Percentiles rank a stretch among this genome's conserved stretches.
Evolutionary conservation across 768 basidiomycete genomes (phyloP).

Genomic region (Lactarius trivialis): DNA sequence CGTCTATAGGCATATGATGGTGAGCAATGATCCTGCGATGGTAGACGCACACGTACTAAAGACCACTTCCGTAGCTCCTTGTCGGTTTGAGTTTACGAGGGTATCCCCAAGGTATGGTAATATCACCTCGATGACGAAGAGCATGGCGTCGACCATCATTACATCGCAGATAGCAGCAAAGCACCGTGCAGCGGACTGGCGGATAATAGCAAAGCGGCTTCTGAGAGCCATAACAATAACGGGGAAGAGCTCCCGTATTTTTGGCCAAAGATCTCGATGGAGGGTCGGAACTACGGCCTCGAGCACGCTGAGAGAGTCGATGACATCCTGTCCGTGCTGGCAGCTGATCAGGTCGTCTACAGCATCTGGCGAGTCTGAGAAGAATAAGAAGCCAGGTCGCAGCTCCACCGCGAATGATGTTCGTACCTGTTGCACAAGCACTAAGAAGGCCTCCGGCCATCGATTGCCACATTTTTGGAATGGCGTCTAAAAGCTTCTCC

Average conservation of each 20-base stretch:
- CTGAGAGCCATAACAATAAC: slow-evolving; percentile 70
- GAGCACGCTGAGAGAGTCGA: slow-evolving; percentile 88
- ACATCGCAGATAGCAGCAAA: slow-evolving; percentile 84
- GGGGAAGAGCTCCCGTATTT: slow-evolving; percentile 68
- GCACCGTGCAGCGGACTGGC: slow-evolving; percentile 80
- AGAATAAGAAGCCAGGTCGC: background rate
- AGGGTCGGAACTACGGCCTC: slow-evolving; percentile 76
- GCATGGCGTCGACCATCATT: slow-evolving; percentile 83
- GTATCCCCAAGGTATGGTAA: slow-evolving; percentile 81
- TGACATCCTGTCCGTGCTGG: slow-evolving; percentile 78
- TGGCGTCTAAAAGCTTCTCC: slow-evolving; percentile 55
- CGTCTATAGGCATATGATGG: slow-evolving; percentile 47
- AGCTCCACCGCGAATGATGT: background rate
- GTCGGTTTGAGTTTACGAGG: slow-evolving; percentile 62
- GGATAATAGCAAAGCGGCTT: slow-evolving; percentile 82
- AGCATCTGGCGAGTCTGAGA: slow-evolving; percentile 38
- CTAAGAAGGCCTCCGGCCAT: slow-evolving; percentile 74
- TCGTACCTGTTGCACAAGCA: slow-evolving; percentile 60
- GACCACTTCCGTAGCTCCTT: slow-evolving; percentile 86
- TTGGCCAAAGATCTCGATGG: slow-evolving; percentile 60
- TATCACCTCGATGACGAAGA: slow-evolving; percentile 77
- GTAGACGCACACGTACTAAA: slow-evolving; percentile 60
- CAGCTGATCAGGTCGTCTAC: slow-evolving; percentile 63
- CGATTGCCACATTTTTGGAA: slow-evolving; percentile 95
- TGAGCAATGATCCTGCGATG: slow-evolving; percentile 4